phyloP scores from a whole-genome alignment of 2,329 filamentous ascomycete species.

The Diaporthe aspalathi region DNA sequence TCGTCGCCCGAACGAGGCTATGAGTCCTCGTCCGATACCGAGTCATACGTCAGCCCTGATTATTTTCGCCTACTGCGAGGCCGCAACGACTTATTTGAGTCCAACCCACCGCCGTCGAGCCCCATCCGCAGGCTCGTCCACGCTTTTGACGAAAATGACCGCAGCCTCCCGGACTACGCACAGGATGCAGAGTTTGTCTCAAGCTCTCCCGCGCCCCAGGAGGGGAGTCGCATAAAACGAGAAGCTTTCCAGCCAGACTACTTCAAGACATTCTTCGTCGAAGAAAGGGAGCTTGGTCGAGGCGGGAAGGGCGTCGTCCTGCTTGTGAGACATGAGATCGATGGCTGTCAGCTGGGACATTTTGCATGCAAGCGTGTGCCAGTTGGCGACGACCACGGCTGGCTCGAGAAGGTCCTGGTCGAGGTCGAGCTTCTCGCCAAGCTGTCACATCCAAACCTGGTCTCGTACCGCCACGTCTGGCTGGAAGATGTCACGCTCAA shows the following conservation, averaged over 20 bases:
- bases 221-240: conserved; percentile 79
- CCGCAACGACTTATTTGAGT: conserved; percentile 57
- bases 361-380: conserved; percentile 98
- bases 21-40: conserved; percentile 58
- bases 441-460: conserved; percentile 92
- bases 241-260: conserved; percentile 93
- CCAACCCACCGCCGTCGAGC: conserved; percentile 59
- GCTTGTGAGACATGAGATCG: conserved; percentile 91
- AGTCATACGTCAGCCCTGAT: conserved; percentile 86
- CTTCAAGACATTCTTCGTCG: conserved; percentile 92
- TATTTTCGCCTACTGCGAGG: conserved; percentile 94
- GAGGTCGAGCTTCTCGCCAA: conserved; percentile 94
- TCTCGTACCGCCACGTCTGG: conserved; percentile 98
- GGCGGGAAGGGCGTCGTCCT: conserved; percentile 96
- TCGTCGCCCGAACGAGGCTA: conserved; percentile 63
- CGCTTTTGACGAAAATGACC: conserved; percentile 51
- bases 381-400: conserved; percentile 92
- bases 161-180: conserved; percentile 44
- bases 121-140: conserved; percentile 66
- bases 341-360: conserved; percentile 86
- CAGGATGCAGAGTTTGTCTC: conserved; percentile 63
- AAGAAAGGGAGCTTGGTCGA: conserved; percentile 85
- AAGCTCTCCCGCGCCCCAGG: conserved; percentile 60
- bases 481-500: conserved; percentile 88
- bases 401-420: conserved; percentile 92